Evolutionary conservation across 768 basidiomycete genomes (phyloP), one percentile per base, ranked within the genome.

Genomic region (Suillus placidus): DNA sequence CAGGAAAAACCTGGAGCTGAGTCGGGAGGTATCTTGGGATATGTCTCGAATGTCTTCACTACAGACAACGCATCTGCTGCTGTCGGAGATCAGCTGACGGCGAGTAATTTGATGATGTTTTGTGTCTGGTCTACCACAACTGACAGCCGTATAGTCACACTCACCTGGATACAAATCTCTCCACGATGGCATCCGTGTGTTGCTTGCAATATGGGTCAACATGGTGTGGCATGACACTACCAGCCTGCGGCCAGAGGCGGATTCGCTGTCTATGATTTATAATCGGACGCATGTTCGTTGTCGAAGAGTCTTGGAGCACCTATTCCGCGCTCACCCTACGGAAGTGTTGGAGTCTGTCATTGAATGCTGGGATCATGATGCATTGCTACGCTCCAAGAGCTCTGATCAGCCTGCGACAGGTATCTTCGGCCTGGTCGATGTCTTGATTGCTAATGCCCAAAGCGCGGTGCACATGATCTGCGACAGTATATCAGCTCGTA

Each of bases 11-110:
- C 74, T 30, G 80, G 77, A 3, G 73, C 81, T 20, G 88, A 89
- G 68, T 80, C 81, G 10, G 82, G 85, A 72, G 90, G 95, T 1
- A 78, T 99, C 13, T 81, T 98, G 0, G 94, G 95, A 10, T 92
- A 94, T 71, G 90, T 99, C 61, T 95, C 95, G 2, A 93, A 88
- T 63, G 96, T 98, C 2, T 96, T 99, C 72, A 86, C 91, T 49
- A 87, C 88, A 0, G 93, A 95, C n/a, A 83, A 80, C 42, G 71
- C 78, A 10, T 77, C 82, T 13, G 74, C 76, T 63, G 70, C 76
- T 45, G 72, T 77, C 18, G 87, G 87, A 16, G 90, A 90, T 43
- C 85, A 85, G 67, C 71, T 88, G 10, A 83, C 82, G 64, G 92
- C 89, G 69, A 72, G 86, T 79, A 9, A 30, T 62, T 60, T 63